Evolutionary conservation across 2,329 filamentous ascomycete species (phyloP).

Genomic region (Talaromyces amestolkiae): DNA sequence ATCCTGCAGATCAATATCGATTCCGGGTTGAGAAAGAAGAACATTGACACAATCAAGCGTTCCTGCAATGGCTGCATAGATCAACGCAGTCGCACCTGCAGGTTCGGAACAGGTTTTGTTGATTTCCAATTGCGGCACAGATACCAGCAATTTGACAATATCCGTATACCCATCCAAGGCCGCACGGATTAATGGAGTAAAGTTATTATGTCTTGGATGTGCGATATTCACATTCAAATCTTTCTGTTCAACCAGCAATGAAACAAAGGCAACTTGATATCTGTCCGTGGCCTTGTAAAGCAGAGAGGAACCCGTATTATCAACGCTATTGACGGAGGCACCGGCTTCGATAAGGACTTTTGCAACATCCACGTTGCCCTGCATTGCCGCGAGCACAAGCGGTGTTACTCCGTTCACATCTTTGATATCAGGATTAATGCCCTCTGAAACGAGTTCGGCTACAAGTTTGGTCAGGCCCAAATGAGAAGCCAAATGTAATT

Average conservation of each 20-base stretch:
- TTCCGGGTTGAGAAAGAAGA: background rate
- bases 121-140: background rate
- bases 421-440: background rate
- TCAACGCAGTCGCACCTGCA: background rate
- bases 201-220: background rate
- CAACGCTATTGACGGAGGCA: background rate
- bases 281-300: background rate
- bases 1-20: background rate
- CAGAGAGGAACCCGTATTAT: background rate
- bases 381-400: background rate
- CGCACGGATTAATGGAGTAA: background rate
- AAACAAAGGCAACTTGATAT: background rate
- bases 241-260: background rate
- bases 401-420: conserved; percentile 1
- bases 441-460: conserved; percentile 1
- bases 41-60: background rate
- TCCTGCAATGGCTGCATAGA: background rate
- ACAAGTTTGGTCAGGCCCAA: background rate
- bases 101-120: background rate
- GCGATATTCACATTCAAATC: background rate
- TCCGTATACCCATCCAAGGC: background rate
- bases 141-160: conserved; percentile 1
- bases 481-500: background rate
- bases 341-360: background rate
- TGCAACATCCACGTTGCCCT: conserved; percentile 2